Percentiles rank a stretch among this genome's conserved stretches.
phyloP scores from a whole-genome alignment of 176 grass and related monocot genomes.

The Zoysia pacifica region DNA sequence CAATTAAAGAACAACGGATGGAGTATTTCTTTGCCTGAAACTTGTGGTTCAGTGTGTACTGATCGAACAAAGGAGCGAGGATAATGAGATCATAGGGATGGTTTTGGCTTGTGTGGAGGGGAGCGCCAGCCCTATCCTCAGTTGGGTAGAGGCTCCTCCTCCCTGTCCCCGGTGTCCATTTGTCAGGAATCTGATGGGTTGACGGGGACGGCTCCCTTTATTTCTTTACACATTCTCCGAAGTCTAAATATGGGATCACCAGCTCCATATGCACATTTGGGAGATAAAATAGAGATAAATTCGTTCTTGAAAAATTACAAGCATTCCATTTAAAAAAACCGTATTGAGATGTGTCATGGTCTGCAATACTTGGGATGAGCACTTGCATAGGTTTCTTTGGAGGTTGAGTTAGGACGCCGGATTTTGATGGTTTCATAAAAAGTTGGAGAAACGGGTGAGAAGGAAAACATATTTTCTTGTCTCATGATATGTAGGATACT shows the following conservation, averaged over 20 bases:
- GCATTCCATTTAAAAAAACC: not conserved
- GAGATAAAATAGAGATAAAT: not conserved
- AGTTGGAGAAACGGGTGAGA: no score
- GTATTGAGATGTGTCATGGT: no score
- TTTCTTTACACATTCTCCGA: not conserved
- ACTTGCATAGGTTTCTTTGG: no score
- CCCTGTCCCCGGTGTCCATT: slow-evolving; percentile 15
- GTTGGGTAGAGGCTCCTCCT: slow-evolving; percentile 20
- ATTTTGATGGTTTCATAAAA: no score
- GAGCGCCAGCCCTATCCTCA: slow-evolving; percentile 42
- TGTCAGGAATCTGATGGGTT: slow-evolving; percentile 34
- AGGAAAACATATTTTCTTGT: no score
- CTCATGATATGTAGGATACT: no score
- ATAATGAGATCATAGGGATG: not conserved
- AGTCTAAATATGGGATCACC: not conserved
- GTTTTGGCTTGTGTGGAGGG: slow-evolving; percentile 50
- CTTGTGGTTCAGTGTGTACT: slow-evolving; percentile 33
- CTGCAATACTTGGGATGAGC: no score
- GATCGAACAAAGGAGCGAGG: not conserved
- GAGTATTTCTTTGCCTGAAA: slow-evolving; percentile 40
- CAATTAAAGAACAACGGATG: no score
- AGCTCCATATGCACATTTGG: not conserved
- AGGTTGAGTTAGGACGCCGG: no score
- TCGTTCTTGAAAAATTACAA: not conserved
- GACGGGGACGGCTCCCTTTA: slow-evolving; percentile 3